phyloP scores from a whole-genome alignment of 768 basidiomycete species.

The Strobilomyces dryophilus region DNA sequence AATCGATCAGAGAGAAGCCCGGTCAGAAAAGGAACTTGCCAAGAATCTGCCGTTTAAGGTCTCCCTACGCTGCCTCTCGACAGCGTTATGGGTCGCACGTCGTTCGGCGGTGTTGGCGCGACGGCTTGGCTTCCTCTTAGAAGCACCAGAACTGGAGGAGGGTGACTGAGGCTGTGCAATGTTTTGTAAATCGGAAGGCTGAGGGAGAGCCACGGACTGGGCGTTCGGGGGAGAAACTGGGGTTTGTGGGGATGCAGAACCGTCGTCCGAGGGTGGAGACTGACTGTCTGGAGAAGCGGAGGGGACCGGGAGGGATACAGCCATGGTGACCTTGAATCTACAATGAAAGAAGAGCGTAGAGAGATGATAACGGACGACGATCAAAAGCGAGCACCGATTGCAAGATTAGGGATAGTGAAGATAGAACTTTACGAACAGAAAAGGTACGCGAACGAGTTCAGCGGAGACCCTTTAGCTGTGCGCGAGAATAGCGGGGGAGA shows the following conservation, averaged over 20 bases:
- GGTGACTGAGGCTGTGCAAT: slow-evolving; percentile 21
- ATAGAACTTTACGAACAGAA: slow-evolving; percentile 28
- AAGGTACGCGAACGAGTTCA: slow-evolving; percentile 46
- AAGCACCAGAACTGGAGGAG: slow-evolving; percentile 18
- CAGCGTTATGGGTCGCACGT: slow-evolving; percentile 94
- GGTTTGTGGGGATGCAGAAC: slow-evolving; percentile 44
- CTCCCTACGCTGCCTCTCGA: slow-evolving; percentile 90
- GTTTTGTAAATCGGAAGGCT: slow-evolving; percentile 24
- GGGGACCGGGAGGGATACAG: slow-evolving; percentile 38
- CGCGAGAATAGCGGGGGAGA: slow-evolving; percentile 2
- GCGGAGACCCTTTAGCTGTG: slow-evolving; percentile 35
- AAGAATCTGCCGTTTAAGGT: slow-evolving; percentile 91
- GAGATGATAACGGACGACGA: slow-evolving; percentile 7
- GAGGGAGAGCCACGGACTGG: slow-evolving; percentile 35
- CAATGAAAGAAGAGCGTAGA: slow-evolving; percentile 7
- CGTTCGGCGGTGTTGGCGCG: slow-evolving; percentile 97
- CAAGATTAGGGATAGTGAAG: slow-evolving; percentile 9
- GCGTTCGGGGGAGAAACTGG: slow-evolving; percentile 41
- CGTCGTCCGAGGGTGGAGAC: slow-evolving; percentile 41
- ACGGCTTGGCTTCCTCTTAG: slow-evolving; percentile 80
- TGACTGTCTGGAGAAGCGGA: slow-evolving; percentile 36
- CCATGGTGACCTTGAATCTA: slow-evolving; percentile 23
- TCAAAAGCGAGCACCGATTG: neutral
- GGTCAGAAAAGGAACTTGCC: slow-evolving; percentile 39
- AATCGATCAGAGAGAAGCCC: slow-evolving; percentile 11